Conservation (phyloP, 441 rosid genomes). For the Pelargonium myrrhifolium region DNA sequence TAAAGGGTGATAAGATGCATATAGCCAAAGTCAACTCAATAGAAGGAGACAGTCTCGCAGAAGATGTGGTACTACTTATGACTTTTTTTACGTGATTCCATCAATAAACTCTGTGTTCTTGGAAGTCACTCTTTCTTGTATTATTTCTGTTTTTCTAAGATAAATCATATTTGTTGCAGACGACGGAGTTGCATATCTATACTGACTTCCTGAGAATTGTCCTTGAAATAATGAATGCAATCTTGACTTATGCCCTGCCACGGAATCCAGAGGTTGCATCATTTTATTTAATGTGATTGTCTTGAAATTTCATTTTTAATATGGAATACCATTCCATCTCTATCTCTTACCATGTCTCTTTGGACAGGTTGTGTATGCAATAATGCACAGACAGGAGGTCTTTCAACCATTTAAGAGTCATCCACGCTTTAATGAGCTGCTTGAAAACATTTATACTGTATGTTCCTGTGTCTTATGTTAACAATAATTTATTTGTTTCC, state of each 20-base stretch:
- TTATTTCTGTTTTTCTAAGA: constrained; percentile 20
- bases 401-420: constrained; percentile 86
- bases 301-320: not conserved
- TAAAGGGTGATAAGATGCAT: constrained; percentile 48
- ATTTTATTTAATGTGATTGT: not conserved
- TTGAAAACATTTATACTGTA: constrained; percentile 89
- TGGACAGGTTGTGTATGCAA: constrained; percentile 83
- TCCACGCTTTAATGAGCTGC: constrained; percentile 84
- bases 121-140: constrained; percentile 1
- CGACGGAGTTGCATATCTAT: constrained; percentile 90
- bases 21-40: constrained; percentile 37
- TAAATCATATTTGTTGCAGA: constrained; percentile 40
- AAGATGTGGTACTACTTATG: constrained; percentile 54
- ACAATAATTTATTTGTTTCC: not conserved
- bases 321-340: constrained; percentile 4
- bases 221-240: constrained; percentile 88
- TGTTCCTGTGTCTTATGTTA: constrained; percentile 6
- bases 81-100: constrained; percentile 12
- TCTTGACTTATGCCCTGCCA: constrained; percentile 89
- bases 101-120: not conserved
- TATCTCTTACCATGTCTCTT: constrained; percentile 11
- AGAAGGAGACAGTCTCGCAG: constrained; percentile 51
- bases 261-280: constrained; percentile 62
- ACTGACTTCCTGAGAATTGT: constrained; percentile 96
- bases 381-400: constrained; percentile 96